Evolutionary conservation across 2,329 filamentous ascomycete species (phyloP).

Genomic region (Fusarium musae): DNA sequence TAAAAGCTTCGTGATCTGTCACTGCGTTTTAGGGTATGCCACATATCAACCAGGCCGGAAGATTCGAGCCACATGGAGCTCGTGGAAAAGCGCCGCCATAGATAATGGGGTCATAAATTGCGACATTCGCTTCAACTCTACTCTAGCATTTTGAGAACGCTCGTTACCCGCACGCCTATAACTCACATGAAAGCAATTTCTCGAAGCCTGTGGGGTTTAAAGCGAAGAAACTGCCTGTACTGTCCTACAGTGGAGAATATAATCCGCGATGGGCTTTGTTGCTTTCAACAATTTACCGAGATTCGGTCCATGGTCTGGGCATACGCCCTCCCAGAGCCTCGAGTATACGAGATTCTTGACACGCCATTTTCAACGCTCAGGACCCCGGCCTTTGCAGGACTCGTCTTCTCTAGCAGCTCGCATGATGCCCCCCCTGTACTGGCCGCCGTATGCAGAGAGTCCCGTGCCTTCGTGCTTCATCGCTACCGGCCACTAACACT

Average conservation of each 20-base stretch:
- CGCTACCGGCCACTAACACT: conserved; percentile 23
- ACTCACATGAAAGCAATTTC: conserved; percentile 6
- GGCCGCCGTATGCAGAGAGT: conserved; percentile 25
- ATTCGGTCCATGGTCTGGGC: conserved; percentile 35
- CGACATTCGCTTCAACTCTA: neutral
- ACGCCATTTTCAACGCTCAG: conserved; percentile 31
- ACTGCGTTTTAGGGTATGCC: neutral
- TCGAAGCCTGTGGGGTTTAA: neutral
- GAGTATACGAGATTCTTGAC: conserved; percentile 38
- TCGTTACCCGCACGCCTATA: neutral
- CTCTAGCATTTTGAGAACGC: neutral
- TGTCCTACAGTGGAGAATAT: neutral
- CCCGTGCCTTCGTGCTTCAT: conserved; percentile 23
- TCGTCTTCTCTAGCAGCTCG: conserved; percentile 35
- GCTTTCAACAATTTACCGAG: conserved; percentile 31
- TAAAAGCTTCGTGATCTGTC: conserved; percentile 10
- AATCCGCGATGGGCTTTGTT: conserved; percentile 20
- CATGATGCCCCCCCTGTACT: conserved; percentile 25
- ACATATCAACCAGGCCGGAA: conserved; percentile 18
- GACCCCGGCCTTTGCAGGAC: conserved; percentile 27
- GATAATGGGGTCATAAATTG: conserved; percentile 33
- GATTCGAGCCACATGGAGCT: conserved; percentile 20
- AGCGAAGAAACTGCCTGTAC: neutral
- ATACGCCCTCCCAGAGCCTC: conserved; percentile 31
- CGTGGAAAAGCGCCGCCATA: conserved; percentile 3